Percentiles rank a stretch among this genome's conserved stretches.
phyloP scores from a whole-genome alignment of 2,329 filamentous ascomycete species.

The Harringtonia lauricola region DNA sequence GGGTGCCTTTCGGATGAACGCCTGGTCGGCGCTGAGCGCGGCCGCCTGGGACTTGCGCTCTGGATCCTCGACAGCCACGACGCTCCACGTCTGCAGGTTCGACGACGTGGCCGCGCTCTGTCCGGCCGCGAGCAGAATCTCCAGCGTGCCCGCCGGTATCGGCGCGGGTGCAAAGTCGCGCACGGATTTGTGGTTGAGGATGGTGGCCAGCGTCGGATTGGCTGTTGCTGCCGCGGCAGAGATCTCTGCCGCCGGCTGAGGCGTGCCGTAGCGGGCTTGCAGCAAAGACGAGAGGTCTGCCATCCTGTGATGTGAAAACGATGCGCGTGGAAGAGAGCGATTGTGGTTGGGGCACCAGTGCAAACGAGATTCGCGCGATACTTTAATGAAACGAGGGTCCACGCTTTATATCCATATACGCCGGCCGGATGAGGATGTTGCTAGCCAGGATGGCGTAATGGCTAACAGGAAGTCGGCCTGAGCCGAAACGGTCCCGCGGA shows the following conservation, averaged over 20 bases:
- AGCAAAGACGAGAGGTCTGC: neutral
- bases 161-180: constrained; percentile 15
- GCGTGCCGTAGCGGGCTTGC: neutral
- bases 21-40: constrained; percentile 17
- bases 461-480: too few relatives aligned
- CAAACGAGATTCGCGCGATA: too few relatives aligned
- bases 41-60: constrained; percentile 17
- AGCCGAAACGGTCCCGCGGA: too few relatives aligned
- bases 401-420: too few relatives aligned
- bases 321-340: too few relatives aligned
- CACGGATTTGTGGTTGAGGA: constrained; percentile 20
- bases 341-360: neutral
- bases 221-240: constrained; percentile 7
- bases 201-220: constrained; percentile 15
- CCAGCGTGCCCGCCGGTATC: constrained; percentile 16
- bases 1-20: constrained; percentile 20
- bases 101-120: constrained; percentile 23
- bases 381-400: too few relatives aligned
- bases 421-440: too few relatives aligned
- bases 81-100: constrained; percentile 23
- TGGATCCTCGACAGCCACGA: constrained; percentile 17
- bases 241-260: neutral
- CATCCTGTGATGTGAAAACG: neutral
- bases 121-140: constrained; percentile 19
- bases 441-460: too few relatives aligned